Conservation (phyloP, 495 filamentous ascomycete genomes). For the Margaritispora aquatica region DNA sequence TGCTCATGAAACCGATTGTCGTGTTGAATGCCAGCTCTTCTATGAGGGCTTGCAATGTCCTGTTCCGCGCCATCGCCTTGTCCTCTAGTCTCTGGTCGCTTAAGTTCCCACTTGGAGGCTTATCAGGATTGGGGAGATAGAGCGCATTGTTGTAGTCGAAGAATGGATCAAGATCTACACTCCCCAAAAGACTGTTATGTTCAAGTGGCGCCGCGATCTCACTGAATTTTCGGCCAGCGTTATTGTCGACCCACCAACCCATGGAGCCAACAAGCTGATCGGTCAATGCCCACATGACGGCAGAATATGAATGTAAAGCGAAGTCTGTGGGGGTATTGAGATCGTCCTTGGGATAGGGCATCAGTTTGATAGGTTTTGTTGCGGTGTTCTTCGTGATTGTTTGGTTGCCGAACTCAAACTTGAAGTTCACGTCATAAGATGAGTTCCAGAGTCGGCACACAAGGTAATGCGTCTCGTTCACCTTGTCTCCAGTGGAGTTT, state of each 20-base stretch:
- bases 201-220: constrained; percentile 16
- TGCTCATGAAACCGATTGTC: constrained; percentile 22
- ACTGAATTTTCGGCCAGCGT: not conserved
- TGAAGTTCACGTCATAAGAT: not conserved
- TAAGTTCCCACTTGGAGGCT: not conserved
- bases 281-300: not conserved
- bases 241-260: not conserved
- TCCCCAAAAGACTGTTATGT: constrained; percentile 17
- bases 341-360: not conserved
- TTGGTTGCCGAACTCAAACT: not conserved
- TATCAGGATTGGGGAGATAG: not conserved
- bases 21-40: constrained; percentile 21
- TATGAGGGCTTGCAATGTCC: constrained; percentile 18
- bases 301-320: not conserved
- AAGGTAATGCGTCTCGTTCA: not conserved
- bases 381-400: not conserved
- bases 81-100: constrained; percentile 18
- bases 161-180: constrained; percentile 20
- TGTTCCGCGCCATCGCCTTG: constrained; percentile 16
- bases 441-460: not conserved
- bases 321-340: not conserved
- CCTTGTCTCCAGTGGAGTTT: not conserved
- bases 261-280: not conserved
- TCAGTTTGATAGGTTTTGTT: not conserved
- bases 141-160: constrained; percentile 15